These are phyloP conservation scores for Speleostelium caveatum DNA, from an alignment of 78 protist species.

Conservation along the genomic window DNA sequence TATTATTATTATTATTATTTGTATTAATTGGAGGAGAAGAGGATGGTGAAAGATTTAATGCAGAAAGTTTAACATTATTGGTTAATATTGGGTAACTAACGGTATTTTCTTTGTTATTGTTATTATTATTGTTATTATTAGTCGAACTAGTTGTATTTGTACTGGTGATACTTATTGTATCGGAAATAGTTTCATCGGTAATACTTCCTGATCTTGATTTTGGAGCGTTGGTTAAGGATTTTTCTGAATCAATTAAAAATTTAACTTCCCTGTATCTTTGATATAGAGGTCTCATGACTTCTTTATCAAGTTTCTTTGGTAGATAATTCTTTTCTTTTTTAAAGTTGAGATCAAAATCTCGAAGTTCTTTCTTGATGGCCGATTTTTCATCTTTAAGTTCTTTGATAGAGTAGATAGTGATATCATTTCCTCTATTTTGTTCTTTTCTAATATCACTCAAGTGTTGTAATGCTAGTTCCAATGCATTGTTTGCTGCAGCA, in stretches of 20 bases:
- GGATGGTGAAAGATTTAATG: not conserved
- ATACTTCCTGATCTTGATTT: not conserved
- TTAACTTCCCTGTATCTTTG: slow-evolving; percentile 72
- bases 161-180: not conserved
- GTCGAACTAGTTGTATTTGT: not conserved
- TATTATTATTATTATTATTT: not conserved
- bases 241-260: not conserved
- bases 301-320: slow-evolving; percentile 67
- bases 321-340: slow-evolving; percentile 29
- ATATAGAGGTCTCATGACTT: slow-evolving; percentile 77
- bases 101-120: not conserved
- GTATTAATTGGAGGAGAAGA: slow-evolving; percentile 12
- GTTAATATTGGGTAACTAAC: not conserved
- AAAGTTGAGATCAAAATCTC: slow-evolving; percentile 59
- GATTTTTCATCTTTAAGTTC: slow-evolving; percentile 61
- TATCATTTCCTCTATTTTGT: slow-evolving; percentile 13
- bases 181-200: not conserved
- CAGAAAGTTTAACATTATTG: not conserved
- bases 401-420: not conserved
- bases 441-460: slow-evolving; percentile 33
- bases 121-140: not conserved
- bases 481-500: slow-evolving; percentile 9
- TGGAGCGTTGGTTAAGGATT: not conserved
- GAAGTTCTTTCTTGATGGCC: slow-evolving; percentile 61
- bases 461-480: slow-evolving; percentile 31